Base-by-base conservation (phyloP, 257 asterid genomes). In the Solanum gandarillasii region DNA sequence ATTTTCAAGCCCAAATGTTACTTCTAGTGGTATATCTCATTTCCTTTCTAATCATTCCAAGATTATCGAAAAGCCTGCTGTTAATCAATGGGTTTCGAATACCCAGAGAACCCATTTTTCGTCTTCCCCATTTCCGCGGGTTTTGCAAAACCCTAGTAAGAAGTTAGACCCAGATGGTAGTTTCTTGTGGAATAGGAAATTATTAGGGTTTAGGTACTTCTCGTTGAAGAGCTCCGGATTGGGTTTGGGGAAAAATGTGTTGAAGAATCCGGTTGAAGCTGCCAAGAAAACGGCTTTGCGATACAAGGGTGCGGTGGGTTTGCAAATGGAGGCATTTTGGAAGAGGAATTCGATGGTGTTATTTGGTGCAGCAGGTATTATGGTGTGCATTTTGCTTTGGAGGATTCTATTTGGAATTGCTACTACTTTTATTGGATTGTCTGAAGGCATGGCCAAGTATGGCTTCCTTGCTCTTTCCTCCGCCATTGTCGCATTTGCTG, bases 381-480 rank as follows among this genome's bases (percentile, higher is more conserved):
- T 92, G 90, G 92, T 92, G 31, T 96, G 99, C 96, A 91, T 96
- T 90, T 83, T 94, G 91, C 96, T 96, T 29, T 97, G 98, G 98
- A 94, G 98, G 94, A 87, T 95, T 87, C 83, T 96, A 93, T 96
- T 94, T 91, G 98, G 98, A 85, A 88, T 96, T 88, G 99, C 99
- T 13, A 92, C 83, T 86, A 89, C 94, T 27, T 94, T 96, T 88
- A 86, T 96, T 83, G 95, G 98, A 31, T 90, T 96, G 75, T 96
- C 99, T 7, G 97, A 96, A 92, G 98, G 99, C 86, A 94, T 96
- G 98, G 98, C 99, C 25, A 93, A 96, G 93, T 96, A 94, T 92
- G 99, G 98, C 32, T 96, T 96, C 68, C 95, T 96, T 83, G 99
- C 98, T 89, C 96, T 96, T 89, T 96, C 99, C 8, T 87, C 97